These are phyloP conservation scores for Beauveria caledonica DNA, from an alignment of 2,329 filamentous ascomycete species.

Conservation along the genomic window DNA sequence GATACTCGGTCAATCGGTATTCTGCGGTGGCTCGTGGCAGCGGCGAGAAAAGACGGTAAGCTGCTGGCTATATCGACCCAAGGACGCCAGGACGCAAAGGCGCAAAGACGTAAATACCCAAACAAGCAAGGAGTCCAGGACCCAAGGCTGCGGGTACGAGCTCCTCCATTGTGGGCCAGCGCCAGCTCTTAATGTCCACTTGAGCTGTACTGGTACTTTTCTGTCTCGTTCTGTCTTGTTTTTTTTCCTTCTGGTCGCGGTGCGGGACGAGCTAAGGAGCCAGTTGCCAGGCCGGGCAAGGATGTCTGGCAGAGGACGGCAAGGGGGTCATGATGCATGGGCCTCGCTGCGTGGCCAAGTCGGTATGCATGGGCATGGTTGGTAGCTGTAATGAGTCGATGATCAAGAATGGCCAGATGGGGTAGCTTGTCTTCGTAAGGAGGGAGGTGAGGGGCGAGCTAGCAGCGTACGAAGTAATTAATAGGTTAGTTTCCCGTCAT, in stretches of 20 bases:
- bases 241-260: neutral
- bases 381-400: slow-evolving; percentile 1
- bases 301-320: neutral
- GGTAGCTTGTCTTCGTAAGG: neutral
- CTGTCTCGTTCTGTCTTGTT: slow-evolving; percentile 1
- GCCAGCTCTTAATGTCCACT: slow-evolving; percentile 1
- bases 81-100: neutral
- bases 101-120: neutral
- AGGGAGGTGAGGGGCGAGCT: slow-evolving; percentile 7
- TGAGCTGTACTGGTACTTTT: neutral
- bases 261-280: slow-evolving; percentile 2
- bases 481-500: slow-evolving; percentile 4
- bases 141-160: slow-evolving; percentile 10
- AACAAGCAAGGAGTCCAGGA: neutral
- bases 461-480: neutral
- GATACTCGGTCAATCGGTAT: neutral
- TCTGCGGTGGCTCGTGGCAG: neutral
- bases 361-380: slow-evolving; percentile 1
- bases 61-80: neutral
- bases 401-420: neutral
- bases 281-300: slow-evolving; percentile 3
- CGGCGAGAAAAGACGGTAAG: slow-evolving; percentile 9
- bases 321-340: slow-evolving; percentile 5
- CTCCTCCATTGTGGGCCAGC: slow-evolving; percentile 1
- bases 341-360: slow-evolving; percentile 2